These are phyloP conservation scores for Backusella psychrophila DNA, from an alignment of 192 early-diverging fungal species.

Conservation along the genomic window DNA sequence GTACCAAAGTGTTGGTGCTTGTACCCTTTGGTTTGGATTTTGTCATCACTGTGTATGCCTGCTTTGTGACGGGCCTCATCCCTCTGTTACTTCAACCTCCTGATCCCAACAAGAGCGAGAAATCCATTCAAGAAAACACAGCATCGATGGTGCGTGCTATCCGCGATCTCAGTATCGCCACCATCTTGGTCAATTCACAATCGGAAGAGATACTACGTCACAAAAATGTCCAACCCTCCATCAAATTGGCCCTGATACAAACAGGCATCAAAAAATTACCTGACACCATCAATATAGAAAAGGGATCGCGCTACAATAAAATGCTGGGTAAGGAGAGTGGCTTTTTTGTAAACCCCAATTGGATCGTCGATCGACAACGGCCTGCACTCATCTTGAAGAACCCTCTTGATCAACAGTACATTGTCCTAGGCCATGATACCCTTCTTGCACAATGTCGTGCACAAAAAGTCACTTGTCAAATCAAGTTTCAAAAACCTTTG, in stretches of 20 bases:
- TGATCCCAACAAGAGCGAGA: constrained; percentile 54
- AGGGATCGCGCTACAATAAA: constrained; percentile 62
- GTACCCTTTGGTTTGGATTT: constrained; percentile 68
- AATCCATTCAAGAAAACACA: constrained; percentile 66
- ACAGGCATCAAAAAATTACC: constrained; percentile 45
- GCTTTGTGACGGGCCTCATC: constrained; percentile 72
- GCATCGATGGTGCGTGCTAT: constrained; percentile 58
- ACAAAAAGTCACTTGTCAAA: constrained; percentile 58
- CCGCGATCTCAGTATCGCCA: constrained; percentile 54
- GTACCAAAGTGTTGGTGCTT: constrained; percentile 62
- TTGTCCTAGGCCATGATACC: constrained; percentile 47
- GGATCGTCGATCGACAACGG: constrained; percentile 30
- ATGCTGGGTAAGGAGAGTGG: constrained; percentile 57
- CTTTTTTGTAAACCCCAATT: constrained; percentile 50
- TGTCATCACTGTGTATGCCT: constrained; percentile 70
- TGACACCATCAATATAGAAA: constrained; percentile 55
- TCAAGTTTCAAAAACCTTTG: constrained; percentile 45
- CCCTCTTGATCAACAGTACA: constrained; percentile 39
- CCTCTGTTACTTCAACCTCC: constrained; percentile 70
- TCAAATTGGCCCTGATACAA: constrained; percentile 49
- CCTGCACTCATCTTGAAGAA: constrained; percentile 54
- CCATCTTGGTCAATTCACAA: constrained; percentile 58
- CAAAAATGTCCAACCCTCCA: constrained; percentile 51
- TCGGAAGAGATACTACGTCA: constrained; percentile 69
- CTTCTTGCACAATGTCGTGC: constrained; percentile 58